Evolutionary conservation across 805 yeast genomes (phyloP), one percentile per base, ranked within the genome.

Genomic region (Yarrowia phangngaensis): DNA sequence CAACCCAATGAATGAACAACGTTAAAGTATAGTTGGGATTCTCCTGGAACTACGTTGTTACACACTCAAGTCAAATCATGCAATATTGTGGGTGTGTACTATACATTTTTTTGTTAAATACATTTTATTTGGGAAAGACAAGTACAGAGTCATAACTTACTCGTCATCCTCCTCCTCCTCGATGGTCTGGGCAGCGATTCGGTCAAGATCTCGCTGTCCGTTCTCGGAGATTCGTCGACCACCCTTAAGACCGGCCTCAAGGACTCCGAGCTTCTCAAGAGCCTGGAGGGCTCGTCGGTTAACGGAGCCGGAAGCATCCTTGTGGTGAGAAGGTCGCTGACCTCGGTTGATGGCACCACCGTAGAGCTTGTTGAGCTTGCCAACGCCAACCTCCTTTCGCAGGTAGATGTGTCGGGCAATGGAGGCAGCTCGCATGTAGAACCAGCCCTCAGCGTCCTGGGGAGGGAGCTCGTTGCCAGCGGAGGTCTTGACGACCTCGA

Each of bases 201-300:
- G 97, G 80, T 92, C 99, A 79, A 92, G 84, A 79, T 92, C 99
- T 86, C 98, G 89, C 80, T 90, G 97, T 73, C 99, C 99, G 77
- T 88, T 85, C 72, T 87, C 96, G 59, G 97, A 84, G 82, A 92
- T 87, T 76, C 89, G 87, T 83, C 98, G 92, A 75, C 98, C 98
- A 73, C 97, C 97, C 77, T 86, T 87, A 75, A 88, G 85, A 70
- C 95, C 81, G 72, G 84, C 78, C 79, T 90, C 98, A 65, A 92
- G 78, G 64, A 92, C 87, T 73, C 97, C 97, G 60, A 92, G 84
- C 80, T 90, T 89, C 82, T 89, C 96, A 70, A 92, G 85, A 67
- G 97, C 82, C 78, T 92, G 98, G 69, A 92, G 79, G 64, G 85
- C 97, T 76, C 75, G 89, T 84, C 98, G 88, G 96, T 92, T 92